A percentile compares a stretch with the other conserved stretches of the same genome.
These are phyloP conservation scores for Trebouxiophyceae sp. DNA, from an alignment of 163 green algal species.

Conservation along the genomic window DNA sequence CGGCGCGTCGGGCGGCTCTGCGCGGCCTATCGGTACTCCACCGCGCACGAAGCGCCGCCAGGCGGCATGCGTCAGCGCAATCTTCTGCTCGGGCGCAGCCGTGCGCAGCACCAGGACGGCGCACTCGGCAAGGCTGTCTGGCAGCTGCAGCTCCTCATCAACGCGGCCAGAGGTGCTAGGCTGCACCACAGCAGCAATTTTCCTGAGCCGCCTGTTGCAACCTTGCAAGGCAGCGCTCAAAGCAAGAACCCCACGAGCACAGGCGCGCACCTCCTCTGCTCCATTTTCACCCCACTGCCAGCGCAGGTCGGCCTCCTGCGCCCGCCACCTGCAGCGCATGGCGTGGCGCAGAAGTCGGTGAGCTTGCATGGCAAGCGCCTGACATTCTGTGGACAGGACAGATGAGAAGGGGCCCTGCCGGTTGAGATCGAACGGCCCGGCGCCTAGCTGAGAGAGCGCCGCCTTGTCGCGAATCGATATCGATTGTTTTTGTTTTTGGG, in stretches of 20 bases:
- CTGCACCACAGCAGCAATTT: too few species aligned
- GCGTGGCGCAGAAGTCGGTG: too few species aligned
- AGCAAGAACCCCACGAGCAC: background rate
- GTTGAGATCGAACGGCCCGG: too few species aligned
- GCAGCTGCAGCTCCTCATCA: background rate
- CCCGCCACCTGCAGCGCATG: background rate
- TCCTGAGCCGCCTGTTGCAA: too few species aligned
- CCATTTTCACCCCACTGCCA: background rate
- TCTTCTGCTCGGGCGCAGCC: slow-evolving; percentile 49
- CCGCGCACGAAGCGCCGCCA: slow-evolving; percentile 42
- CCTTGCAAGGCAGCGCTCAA: too few species aligned
- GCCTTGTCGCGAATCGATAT: too few species aligned
- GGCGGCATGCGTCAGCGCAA: slow-evolving; percentile 46
- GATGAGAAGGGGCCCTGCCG: too few species aligned
- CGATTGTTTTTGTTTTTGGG: too few species aligned
- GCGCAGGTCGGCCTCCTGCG: background rate
- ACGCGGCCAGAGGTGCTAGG: background rate
- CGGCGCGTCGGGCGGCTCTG: slow-evolving; percentile 13
- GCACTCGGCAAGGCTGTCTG: background rate
- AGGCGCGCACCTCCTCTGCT: background rate
- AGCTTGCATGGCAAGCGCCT: too few species aligned
- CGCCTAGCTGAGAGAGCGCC: too few species aligned
- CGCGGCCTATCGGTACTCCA: slow-evolving; percentile 24
- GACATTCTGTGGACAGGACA: too few species aligned
- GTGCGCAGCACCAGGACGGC: slow-evolving; percentile 46